Evolutionary conservation across 2,329 filamentous ascomycete genomes (phyloP).

Genomic region (Plectosphaerella sp.): DNA sequence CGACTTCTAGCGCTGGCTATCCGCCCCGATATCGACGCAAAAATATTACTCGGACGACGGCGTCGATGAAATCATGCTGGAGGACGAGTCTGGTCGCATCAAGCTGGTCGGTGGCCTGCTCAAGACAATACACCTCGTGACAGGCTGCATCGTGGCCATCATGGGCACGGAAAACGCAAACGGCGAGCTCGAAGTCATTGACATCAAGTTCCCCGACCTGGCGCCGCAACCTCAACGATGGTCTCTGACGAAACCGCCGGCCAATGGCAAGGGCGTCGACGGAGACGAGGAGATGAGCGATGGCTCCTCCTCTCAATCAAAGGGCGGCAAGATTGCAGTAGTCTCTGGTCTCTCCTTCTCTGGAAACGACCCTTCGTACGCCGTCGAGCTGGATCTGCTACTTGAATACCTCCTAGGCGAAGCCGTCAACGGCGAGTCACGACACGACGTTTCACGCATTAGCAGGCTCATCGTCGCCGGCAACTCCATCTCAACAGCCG

Average conservation of each 20-base stretch:
- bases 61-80: constrained; percentile 73
- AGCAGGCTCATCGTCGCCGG: constrained; percentile 87
- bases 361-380: constrained; percentile 66
- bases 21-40: constrained; percentile 69
- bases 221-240: constrained; percentile 78
- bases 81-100: constrained; percentile 91
- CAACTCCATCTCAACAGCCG: constrained; percentile 74
- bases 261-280: constrained; percentile 25
- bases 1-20: constrained; percentile 71
- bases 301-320: constrained; percentile 18
- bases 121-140: constrained; percentile 69
- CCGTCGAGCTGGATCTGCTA: constrained; percentile 71
- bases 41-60: constrained; percentile 67
- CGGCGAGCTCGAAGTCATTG: constrained; percentile 89
- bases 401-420: constrained; percentile 88
- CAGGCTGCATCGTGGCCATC: constrained; percentile 89
- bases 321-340: constrained; percentile 65
- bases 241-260: constrained; percentile 54
- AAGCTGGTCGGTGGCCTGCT: constrained; percentile 70
- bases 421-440: constrained; percentile 49
- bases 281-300: constrained; percentile 57
- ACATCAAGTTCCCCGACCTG: constrained; percentile 83
- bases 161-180: constrained; percentile 90
- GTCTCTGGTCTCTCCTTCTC: constrained; percentile 86
- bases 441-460: constrained; percentile 60